Evolutionary conservation across 257 asterid species (phyloP), one percentile per base, ranked within the genome.

Genomic region (Solanum corneliomulleri): DNA sequence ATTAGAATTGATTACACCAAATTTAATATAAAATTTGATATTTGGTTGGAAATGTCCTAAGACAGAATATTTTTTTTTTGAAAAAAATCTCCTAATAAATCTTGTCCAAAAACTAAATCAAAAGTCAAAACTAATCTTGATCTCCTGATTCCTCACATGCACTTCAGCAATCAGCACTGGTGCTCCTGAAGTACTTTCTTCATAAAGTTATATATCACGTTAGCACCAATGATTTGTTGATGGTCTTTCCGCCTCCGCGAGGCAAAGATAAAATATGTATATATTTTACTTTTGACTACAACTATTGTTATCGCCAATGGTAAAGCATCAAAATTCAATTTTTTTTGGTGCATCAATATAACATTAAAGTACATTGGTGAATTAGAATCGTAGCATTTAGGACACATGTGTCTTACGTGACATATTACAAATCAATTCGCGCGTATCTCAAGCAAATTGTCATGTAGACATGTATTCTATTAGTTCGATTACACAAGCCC

Each of bases 181-280:
- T 56, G 64, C 64, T 56, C 20, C 64, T 56, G 7, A 56, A 60
- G 68, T 60, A 60, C 68, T 60, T 21, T 60, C 27, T 60, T 4
- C 68, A 21, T 23, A 60, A 60, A 60, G 68, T 60, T 60, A 9
- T 9, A 6, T 60, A 60, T 21, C 27, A 2, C 7, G 69, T 23
- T 60, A 10, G 29, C 69, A 60, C 56, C 56, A 45, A 45, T 35
- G 7, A 35, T 35, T 15, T 45, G 56, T 13, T 8, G 66, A 60
- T 60, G 10, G 15, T 60, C 1, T 23, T n/a, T 60, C 1, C 0
- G 3, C 1, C 7, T 60, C 4, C 4, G 2, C 2, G 1, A 9
- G 6, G 6, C 10, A 9, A 21, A 4, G 14, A 60, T 60, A 60
- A 60, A 2, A 60, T 60, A 0, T 3, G 4, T 4, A 20, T 62